Conservation (phyloP, 768 basidiomycete genomes). For the Rhizopogon vulgaris region DNA sequence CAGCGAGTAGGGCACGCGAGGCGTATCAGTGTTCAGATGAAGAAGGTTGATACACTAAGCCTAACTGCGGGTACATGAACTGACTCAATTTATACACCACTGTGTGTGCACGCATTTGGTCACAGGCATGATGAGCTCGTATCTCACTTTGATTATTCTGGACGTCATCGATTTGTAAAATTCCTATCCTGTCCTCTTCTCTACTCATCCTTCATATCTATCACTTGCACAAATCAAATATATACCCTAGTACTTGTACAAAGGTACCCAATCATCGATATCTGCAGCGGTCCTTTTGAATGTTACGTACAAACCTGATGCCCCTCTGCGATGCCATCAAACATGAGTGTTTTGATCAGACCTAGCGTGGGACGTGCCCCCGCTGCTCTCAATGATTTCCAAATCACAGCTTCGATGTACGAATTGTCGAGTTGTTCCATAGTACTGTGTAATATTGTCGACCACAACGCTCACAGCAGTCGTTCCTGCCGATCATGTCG, state of each 20-base stretch:
- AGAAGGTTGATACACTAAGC: conserved; percentile 12
- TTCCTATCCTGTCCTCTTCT: neutral
- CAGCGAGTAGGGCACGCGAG: conserved; percentile 32
- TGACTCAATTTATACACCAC: neutral
- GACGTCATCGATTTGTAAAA: neutral
- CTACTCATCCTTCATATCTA: neutral
- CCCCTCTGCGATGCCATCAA: neutral
- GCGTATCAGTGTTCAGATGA: conserved; percentile 33
- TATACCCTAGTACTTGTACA: neutral
- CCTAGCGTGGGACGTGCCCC: too few species aligned
- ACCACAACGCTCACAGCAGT: neutral
- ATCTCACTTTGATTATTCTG: neutral
- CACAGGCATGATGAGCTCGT: neutral
- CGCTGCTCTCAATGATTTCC: neutral
- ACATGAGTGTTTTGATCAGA: neutral
- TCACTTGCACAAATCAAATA: neutral
- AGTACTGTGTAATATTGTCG: too few species aligned
- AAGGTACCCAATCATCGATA: neutral
- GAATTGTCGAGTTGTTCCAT: too few species aligned
- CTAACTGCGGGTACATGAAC: conserved; percentile 6
- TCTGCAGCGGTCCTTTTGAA: neutral
- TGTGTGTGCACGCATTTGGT: neutral
- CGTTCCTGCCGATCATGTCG: neutral
- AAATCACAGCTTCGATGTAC: neutral
- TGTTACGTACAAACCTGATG: neutral